These are phyloP conservation scores for Phytophthora brassicae DNA, from an alignment of 352 stramenopile genomes.

Conservation along the genomic window DNA sequence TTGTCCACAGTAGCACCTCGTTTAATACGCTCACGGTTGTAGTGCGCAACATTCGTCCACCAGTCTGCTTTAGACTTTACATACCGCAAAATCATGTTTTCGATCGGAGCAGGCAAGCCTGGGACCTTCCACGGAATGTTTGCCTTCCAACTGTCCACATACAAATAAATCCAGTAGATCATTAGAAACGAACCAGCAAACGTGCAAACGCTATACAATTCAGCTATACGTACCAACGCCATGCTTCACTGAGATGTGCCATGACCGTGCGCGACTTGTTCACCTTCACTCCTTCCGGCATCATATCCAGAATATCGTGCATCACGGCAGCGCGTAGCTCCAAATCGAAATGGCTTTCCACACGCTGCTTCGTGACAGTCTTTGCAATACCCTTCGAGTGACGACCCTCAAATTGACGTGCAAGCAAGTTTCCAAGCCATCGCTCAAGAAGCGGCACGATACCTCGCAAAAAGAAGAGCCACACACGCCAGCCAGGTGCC, in stretches of 20 bases:
- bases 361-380: slow-evolving; percentile 99
- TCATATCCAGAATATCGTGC: slow-evolving; percentile 99
- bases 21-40: slow-evolving; percentile 99
- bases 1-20: slow-evolving; percentile 99
- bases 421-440: slow-evolving; percentile 99
- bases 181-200: neutral
- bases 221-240: slow-evolving; percentile 78
- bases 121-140: slow-evolving; percentile 99
- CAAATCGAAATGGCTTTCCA: slow-evolving; percentile 99
- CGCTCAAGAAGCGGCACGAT: slow-evolving; percentile 98
- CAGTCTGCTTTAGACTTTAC: slow-evolving; percentile 99
- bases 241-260: slow-evolving; percentile 98
- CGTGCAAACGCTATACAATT: neutral
- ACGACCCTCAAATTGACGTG: slow-evolving; percentile 98
- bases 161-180: slow-evolving; percentile 1
- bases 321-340: slow-evolving; percentile 99
- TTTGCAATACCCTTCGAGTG: slow-evolving; percentile 99
- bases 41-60: slow-evolving; percentile 99
- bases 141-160: slow-evolving; percentile 90
- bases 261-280: slow-evolving; percentile 99
- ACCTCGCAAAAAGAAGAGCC: slow-evolving; percentile 99
- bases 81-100: slow-evolving; percentile 99
- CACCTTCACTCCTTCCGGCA: slow-evolving; percentile 99
- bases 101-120: slow-evolving; percentile 97
- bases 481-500: slow-evolving; percentile 98